A percentile compares a stretch with the other conserved stretches of the same genome.
Conservation (phyloP, 148 eudicot genomes). For the Hydrangea macrophylla region DNA sequence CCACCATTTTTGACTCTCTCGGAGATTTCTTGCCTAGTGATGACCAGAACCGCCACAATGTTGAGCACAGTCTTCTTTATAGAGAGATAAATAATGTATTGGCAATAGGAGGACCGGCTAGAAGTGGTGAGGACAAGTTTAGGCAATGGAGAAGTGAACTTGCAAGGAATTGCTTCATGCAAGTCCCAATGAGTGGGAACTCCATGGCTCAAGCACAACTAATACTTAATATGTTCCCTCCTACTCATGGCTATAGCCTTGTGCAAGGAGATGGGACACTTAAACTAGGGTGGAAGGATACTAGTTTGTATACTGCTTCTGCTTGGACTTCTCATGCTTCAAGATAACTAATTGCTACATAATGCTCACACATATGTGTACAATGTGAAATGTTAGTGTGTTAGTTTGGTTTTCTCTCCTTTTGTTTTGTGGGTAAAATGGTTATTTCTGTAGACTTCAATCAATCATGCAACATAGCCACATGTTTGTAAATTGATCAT, state of each 20-base stretch:
- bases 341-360: constrained; percentile 1
- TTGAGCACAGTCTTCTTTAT: constrained; percentile 34
- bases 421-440: too few relatives aligned
- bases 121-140: constrained; percentile 52
- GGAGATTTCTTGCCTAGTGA: constrained; percentile 33
- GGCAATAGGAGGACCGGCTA: constrained; percentile 49
- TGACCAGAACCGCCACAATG: constrained; percentile 27
- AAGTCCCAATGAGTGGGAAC: constrained; percentile 43
- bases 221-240: constrained; percentile 43
- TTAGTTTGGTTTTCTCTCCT: not conserved
- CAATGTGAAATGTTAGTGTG: not conserved
- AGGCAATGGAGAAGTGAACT: constrained; percentile 44
- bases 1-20: constrained; percentile 44
- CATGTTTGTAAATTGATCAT: too few relatives aligned
- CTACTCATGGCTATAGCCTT: constrained; percentile 41
- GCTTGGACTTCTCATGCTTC: constrained; percentile 40
- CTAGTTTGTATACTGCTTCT: constrained; percentile 48
- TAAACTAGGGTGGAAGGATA: constrained; percentile 52
- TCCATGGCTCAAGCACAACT: constrained; percentile 54
- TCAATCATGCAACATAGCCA: too few relatives aligned
- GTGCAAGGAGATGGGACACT: constrained; percentile 48
- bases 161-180: constrained; percentile 29
- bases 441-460: too few relatives aligned
- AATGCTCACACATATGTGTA: not conserved
- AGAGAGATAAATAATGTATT: constrained; percentile 44